These are phyloP conservation scores for Wickerhamomyces strasburgensis DNA, from an alignment of 805 yeast species.

Conservation along the genomic window DNA sequence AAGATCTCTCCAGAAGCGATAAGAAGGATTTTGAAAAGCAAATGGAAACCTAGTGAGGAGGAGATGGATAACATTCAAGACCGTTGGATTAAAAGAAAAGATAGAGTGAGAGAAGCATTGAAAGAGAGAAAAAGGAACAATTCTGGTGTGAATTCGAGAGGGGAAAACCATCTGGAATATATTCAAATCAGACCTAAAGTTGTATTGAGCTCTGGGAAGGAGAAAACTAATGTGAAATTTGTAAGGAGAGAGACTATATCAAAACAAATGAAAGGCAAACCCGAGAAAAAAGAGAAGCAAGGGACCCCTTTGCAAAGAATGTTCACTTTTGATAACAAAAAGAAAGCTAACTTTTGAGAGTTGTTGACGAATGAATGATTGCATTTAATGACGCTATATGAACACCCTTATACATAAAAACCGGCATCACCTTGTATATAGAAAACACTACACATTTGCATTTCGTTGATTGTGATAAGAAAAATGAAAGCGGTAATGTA, in stretches of 20 bases:
- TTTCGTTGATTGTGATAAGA: neutral
- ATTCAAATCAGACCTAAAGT: conserved; percentile 5
- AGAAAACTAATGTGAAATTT: conserved; percentile 9
- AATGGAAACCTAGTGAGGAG: conserved; percentile 64
- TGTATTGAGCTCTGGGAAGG: conserved; percentile 7
- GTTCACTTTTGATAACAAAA: conserved; percentile 6
- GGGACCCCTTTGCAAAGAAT: conserved; percentile 8
- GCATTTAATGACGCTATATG: neutral
- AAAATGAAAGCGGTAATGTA: neutral
- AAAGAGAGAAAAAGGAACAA: conserved; percentile 1
- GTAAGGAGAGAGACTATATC: conserved; percentile 2
- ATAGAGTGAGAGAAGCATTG: conserved; percentile 25
- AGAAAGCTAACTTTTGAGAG: too few species aligned
- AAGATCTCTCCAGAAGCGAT: conserved; percentile 77
- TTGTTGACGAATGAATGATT: neutral
- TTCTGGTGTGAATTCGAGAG: neutral
- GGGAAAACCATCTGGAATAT: neutral
- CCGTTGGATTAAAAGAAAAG: conserved; percentile 53
- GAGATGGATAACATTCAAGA: conserved; percentile 41
- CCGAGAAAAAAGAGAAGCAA: neutral
- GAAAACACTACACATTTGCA: neutral
- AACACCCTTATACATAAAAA: neutral
- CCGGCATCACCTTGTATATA: neutral
- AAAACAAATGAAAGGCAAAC: neutral
- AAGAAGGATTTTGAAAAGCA: conserved; percentile 70